These are phyloP conservation scores for Thalia dealbata DNA, from an alignment of 176 grass and related monocot species.

Conservation along the genomic window DNA sequence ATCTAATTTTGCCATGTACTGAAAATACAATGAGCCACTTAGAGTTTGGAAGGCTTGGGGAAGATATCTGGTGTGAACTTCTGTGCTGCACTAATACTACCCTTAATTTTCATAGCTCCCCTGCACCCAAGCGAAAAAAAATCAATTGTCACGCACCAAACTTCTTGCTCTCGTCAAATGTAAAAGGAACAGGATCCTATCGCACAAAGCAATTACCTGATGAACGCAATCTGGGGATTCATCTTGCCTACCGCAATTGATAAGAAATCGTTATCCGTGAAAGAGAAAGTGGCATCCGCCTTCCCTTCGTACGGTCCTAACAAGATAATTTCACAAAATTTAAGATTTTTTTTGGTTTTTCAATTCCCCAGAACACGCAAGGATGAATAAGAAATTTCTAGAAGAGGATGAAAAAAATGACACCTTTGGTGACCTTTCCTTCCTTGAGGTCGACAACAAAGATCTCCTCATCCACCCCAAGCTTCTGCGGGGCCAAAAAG, in stretches of 20 bases:
- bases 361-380: neutral
- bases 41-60: conserved; percentile 76
- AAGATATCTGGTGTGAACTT: conserved; percentile 94
- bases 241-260: conserved; percentile 52
- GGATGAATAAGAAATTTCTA: neutral
- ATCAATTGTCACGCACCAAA: neutral
- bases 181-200: neutral
- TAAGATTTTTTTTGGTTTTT: neutral
- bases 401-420: neutral
- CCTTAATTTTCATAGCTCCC: conserved; percentile 80
- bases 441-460: conserved; percentile 88
- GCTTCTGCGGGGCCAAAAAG: conserved; percentile 32
- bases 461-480: conserved; percentile 73
- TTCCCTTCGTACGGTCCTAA: conserved; percentile 64
- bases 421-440: conserved; percentile 71
- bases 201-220: conserved; percentile 34
- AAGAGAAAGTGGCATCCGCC: conserved; percentile 72
- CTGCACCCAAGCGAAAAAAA: conserved; percentile 19
- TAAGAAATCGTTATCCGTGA: conserved; percentile 82
- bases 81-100: conserved; percentile 62
- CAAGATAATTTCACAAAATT: neutral
- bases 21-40: conserved; percentile 16
- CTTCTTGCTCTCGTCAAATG: neutral
- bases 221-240: conserved; percentile 73
- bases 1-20: no score